phyloP scores from a whole-genome alignment of 768 basidiomycete species.

The Omphalotus guepiniiformis region DNA sequence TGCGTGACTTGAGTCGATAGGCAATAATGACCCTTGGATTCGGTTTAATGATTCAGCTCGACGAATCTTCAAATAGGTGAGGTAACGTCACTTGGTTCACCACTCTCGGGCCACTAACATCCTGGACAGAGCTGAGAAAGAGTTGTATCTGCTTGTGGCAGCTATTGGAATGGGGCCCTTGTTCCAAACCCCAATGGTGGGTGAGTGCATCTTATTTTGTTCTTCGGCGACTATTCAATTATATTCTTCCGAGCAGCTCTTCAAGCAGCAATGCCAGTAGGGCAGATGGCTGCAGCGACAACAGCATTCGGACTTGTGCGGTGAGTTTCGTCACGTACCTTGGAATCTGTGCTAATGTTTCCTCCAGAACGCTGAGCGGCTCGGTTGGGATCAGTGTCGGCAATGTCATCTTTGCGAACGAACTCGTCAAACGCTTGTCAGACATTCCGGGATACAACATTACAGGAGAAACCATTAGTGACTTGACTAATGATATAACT shows the following conservation, averaged over 20 bases:
- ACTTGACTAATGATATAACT: not conserved
- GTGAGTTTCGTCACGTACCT: conserved; percentile 25
- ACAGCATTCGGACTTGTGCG: conserved; percentile 66
- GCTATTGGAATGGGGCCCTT: conserved; percentile 63
- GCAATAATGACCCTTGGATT: conserved; percentile 55
- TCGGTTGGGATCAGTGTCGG: conserved; percentile 71
- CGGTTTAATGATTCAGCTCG: conserved; percentile 69
- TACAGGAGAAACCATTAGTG: not conserved
- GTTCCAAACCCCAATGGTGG: conserved; percentile 40
- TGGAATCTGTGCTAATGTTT: not conserved
- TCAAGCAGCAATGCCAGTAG: conserved; percentile 83
- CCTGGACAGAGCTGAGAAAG: conserved; percentile 51
- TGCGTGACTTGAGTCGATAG: too few relatives aligned
- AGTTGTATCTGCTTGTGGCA: conserved; percentile 59
- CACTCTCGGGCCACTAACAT: too few relatives aligned
- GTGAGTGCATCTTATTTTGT: conserved; percentile 19
- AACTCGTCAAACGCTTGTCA: conserved; percentile 22
- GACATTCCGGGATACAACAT: not conserved
- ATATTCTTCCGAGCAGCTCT: conserved; percentile 65
- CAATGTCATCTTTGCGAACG: conserved; percentile 63
- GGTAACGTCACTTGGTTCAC: conserved; percentile 26
- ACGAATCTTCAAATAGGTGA: conserved; percentile 48
- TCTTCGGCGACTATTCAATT: conserved; percentile 39
- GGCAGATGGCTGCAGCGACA: conserved; percentile 82
- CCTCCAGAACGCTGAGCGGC: conserved; percentile 58